Base-by-base conservation (phyloP, 2,329 filamentous ascomycete genomes). In the Sclerotinia trifoliorum region DNA sequence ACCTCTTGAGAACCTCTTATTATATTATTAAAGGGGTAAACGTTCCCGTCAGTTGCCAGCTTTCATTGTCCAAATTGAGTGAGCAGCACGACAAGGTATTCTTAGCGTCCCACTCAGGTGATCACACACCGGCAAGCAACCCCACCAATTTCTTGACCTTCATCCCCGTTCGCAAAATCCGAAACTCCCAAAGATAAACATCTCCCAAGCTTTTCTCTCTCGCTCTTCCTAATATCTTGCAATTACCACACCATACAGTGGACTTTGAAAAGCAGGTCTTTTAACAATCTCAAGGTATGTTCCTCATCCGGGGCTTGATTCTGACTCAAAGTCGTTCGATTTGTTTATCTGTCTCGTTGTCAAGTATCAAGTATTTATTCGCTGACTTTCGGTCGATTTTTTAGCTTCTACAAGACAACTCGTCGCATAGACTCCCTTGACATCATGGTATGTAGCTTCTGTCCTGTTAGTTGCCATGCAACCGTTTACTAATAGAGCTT, bases 381-480 rank as follows among this genome's bases (percentile, higher is more conserved):
- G 61, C 66, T 68, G 66, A 68, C 66, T 49, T 48, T 26, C 35
- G 17, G 15, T 57, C 24, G 29, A 11, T n/a, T 49, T 52, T 24
- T 19, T 32, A 65, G 66, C 46, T 44, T 49, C 54, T 55, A 68
- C 42, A 42, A 39, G 13, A 57, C 61, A 65, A 51, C 24, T 46
- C 60, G 66, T 68, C 66, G 66, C 66, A 68, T 65, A 68, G 42
- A 48, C 44, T 46, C 55, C 49, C 49, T 65, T 49, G 54, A 39
- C 64, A 71, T 63, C 68, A 74, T 74, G 73, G 73, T 73, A 71
- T 42, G 66, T 65, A 55, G 54, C 56, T 55, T 64, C 49, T 64
- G 51, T 42, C 57, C 6, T 26, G 7, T 26, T 63, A 42, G 44
- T 60, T 17, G 24, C 15, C 54, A 35, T 17, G 8, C 26, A 44